Evolutionary conservation across 2,329 filamentous ascomycete species (phyloP), one percentile per base, ranked within the genome.

Genomic region (Pyricularia sp.): DNA sequence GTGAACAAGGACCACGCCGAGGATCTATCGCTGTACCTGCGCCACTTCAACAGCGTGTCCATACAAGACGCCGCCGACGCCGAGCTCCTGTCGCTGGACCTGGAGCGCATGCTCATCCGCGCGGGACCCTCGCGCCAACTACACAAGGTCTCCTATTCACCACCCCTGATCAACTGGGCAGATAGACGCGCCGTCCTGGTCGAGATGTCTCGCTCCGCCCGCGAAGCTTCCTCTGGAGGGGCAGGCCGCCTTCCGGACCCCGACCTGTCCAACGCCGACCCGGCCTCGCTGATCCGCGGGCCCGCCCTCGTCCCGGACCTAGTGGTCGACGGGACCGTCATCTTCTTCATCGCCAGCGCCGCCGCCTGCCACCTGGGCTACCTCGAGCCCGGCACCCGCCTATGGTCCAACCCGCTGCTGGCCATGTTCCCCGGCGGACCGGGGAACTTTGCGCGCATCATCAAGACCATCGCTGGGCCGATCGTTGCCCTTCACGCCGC

Each of bases 1-100:
- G 95, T 97, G 92, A 97, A 97, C 81, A 82, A 82, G 63, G 91
- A 94, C 78, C 94, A 97, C 80, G 81, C 84, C 67, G 85, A 87
- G 73, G 92, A 92, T 69, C 87, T 97, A 66, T 81, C 86, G 69
- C 85, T 90, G 76, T 97, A 94, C 79, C 86, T 96, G n/a, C 88
- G 88, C 72, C 86, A 93, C 78, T 93, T 88, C 81, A 83, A 81
- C 76, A 78, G 82, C 20, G 81, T 92, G 64, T 85, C 90, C 66
- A 80, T 82, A 25, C 64, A 69, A 20, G 68, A 74, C 33, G 72
- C 73, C 33, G 67, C 72, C 64, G 69, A 58, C 65, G 87, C 91
- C 25, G 79, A 81, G 58, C 82, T 97, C 72, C 81, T 83, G 68
- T 89, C 93, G 76, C 82, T 97, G 71, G 83, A 84, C 36, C 83